Conservation (phyloP, 1,139 yeast genomes). For the Hemisphaericaspora xylanilytica region DNA sequence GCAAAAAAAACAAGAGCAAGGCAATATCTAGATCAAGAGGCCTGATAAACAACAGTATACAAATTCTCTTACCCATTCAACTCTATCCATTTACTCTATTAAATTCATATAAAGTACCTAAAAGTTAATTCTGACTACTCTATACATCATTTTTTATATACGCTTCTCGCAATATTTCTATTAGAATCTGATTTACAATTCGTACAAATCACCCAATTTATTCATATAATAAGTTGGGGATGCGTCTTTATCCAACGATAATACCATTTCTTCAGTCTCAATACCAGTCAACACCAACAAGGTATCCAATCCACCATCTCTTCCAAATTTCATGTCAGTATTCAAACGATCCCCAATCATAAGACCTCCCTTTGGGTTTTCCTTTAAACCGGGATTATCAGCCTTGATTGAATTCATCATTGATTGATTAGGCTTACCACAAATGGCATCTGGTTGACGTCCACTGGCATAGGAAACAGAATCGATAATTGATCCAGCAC, state of each 20-base stretch:
- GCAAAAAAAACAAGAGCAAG: too few relatives aligned
- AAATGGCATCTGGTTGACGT: constrained; percentile 60
- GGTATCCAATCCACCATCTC: constrained; percentile 79
- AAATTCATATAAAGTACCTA: not conserved
- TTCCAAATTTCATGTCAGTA: constrained; percentile 92
- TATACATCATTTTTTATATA: too few relatives aligned
- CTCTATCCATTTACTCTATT: constrained; percentile 1
- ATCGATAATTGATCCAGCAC: constrained; percentile 91
- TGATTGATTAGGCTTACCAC: constrained; percentile 88
- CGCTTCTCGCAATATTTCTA: not conserved
- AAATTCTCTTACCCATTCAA: not conserved
- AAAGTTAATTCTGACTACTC: too few relatives aligned
- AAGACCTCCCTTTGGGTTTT: constrained; percentile 63
- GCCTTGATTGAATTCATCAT: constrained; percentile 91
- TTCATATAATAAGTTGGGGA: constrained; percentile 71
- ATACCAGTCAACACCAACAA: constrained; percentile 88
- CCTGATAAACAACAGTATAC: too few relatives aligned
- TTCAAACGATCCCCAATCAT: constrained; percentile 96
- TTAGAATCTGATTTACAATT: constrained; percentile 20
- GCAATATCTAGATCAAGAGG: too few relatives aligned
- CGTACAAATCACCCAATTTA: constrained; percentile 74
- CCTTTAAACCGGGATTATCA: constrained; percentile 45
- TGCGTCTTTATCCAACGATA: constrained; percentile 37
- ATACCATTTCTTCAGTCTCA: constrained; percentile 65
- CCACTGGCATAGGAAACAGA: constrained; percentile 76